These are phyloP conservation scores for Ophiostoma ips DNA, from an alignment of 2,329 filamentous ascomycete genomes.

Conservation along the genomic window DNA sequence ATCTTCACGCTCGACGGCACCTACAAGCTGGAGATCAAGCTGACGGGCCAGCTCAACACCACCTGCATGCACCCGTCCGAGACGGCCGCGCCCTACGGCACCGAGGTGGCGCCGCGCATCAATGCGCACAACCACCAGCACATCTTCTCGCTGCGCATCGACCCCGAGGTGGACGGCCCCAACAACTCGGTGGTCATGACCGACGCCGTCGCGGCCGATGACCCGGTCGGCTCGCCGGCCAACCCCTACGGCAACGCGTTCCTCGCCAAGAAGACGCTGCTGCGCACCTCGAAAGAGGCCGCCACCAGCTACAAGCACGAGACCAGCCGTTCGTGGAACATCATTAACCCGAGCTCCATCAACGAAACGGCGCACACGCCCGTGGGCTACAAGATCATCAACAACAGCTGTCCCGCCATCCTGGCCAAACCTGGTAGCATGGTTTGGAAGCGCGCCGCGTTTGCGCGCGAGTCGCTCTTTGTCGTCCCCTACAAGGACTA, in stretches of 20 bases:
- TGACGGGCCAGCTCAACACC: slow-evolving; percentile 87
- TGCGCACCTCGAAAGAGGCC: slow-evolving; percentile 53
- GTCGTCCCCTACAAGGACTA: slow-evolving; percentile 76
- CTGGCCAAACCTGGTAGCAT: slow-evolving; percentile 69
- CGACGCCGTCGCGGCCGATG: slow-evolving; percentile 58
- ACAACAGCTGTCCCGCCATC: slow-evolving; percentile 63
- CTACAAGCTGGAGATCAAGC: slow-evolving; percentile 79
- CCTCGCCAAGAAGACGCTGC: slow-evolving; percentile 70
- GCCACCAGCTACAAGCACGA: slow-evolving; percentile 70
- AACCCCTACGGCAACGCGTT: slow-evolving; percentile 89
- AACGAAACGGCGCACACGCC: slow-evolving; percentile 60
- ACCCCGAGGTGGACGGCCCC: slow-evolving; percentile 65
- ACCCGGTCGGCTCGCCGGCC: slow-evolving; percentile 62
- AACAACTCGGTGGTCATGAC: slow-evolving; percentile 77
- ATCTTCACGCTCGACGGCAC: slow-evolving; percentile 59
- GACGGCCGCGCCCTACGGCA: slow-evolving; percentile 76
- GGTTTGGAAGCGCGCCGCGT: slow-evolving; percentile 85
- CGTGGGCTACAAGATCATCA: slow-evolving; percentile 77
- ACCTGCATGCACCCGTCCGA: slow-evolving; percentile 70
- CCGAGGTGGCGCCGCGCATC: slow-evolving; percentile 78
- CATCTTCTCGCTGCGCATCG: slow-evolving; percentile 78
- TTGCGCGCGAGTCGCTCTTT: slow-evolving; percentile 73
- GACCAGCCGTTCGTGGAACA: slow-evolving; percentile 41
- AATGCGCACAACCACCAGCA: slow-evolving; percentile 96
- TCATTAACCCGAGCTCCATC: slow-evolving; percentile 36